Evolutionary conservation across 176 grass and related monocot genomes (phyloP), one percentile per base, ranked within the genome.

Genomic region (Oryza glaberrima): DNA sequence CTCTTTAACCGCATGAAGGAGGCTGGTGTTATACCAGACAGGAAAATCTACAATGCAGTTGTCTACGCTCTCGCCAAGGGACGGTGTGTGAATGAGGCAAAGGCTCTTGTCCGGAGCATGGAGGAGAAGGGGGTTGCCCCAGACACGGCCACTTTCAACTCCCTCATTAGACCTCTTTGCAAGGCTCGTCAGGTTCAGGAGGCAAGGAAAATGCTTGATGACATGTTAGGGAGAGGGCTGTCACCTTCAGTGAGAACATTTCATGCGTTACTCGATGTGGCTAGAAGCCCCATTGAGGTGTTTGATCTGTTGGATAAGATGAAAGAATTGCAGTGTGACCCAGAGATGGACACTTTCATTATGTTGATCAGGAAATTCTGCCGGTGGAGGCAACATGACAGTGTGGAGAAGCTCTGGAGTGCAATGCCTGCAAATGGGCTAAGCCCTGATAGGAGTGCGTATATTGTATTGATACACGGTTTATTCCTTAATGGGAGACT

Each of bases 291-390:
- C 14, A 76, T 66, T 40, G 93, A 92, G 65, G 91, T 88, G 44
- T 94, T 95, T 90, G 80, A 87, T 68, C 64, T 98, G 60, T 73
- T 98, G 48, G 69, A 67, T 81, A 84, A 80, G 63, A 95, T 95
- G 96, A 90, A 93, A 34, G 43, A 44, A 47, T 51, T 75, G 17
- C 79, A 11, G n/a, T 93, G 91, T 19, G 35, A 72, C 6, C 88
- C 88, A 2, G 81, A 75, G 65, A 94, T 94, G n/a, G 93, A 94
- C 22, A 91, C 88, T 40, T 94, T 92, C 69, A 89, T 96, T 75
- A 96, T 94, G 93, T 72, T 99, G 36, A 96, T 94, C 68, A 92
- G 91, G 63, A 96, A 95, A 66, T 86, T 99, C 70, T 94, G 87
- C 51, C 69, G 88, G 54, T 96, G 91, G 93, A 88, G 68, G 89